Conservation (phyloP, 2,329 filamentous ascomycete genomes). For the Penicillium sp. region DNA sequence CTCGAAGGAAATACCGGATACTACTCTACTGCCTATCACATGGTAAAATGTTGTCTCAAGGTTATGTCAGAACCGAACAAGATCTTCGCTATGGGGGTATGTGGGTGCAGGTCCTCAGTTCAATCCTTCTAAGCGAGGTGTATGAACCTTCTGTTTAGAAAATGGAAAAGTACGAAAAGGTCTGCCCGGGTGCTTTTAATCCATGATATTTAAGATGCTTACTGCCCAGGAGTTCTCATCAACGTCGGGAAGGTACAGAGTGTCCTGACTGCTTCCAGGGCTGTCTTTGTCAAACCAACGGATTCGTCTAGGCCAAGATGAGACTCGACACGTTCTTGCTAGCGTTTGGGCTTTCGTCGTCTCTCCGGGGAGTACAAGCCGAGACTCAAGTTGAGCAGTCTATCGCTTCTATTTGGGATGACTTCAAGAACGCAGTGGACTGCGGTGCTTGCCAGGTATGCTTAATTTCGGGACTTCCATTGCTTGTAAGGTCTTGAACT, state of each 20-base stretch:
- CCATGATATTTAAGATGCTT: neutral
- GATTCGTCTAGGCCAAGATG: slow-evolving; percentile 8
- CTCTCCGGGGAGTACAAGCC: slow-evolving; percentile 12
- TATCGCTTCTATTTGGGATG: slow-evolving; percentile 29
- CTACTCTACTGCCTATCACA: slow-evolving; percentile 2
- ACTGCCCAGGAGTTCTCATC: neutral
- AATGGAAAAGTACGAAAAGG: neutral
- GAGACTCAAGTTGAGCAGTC: slow-evolving; percentile 11
- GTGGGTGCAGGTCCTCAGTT: neutral
- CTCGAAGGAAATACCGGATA: neutral
- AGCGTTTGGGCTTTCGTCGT: slow-evolving; percentile 7
- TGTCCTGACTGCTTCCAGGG: neutral
- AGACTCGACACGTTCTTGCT: slow-evolving; percentile 15
- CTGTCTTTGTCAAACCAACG: neutral
- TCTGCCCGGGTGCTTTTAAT: neutral
- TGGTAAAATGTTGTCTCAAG: neutral
- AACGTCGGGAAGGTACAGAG: neutral
- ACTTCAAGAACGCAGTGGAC: slow-evolving; percentile 33
- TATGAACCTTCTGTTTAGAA: neutral
- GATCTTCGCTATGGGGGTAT: slow-evolving; percentile 5
- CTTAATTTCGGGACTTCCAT: neutral
- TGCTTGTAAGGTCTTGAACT: neutral
- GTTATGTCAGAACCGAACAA: neutral
- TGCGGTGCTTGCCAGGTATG: slow-evolving; percentile 37
- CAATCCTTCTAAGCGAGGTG: slow-evolving; percentile 5